Evolutionary conservation across 2,329 filamentous ascomycete species (phyloP).

Genomic region (Plectosphaerella cucumerina): DNA sequence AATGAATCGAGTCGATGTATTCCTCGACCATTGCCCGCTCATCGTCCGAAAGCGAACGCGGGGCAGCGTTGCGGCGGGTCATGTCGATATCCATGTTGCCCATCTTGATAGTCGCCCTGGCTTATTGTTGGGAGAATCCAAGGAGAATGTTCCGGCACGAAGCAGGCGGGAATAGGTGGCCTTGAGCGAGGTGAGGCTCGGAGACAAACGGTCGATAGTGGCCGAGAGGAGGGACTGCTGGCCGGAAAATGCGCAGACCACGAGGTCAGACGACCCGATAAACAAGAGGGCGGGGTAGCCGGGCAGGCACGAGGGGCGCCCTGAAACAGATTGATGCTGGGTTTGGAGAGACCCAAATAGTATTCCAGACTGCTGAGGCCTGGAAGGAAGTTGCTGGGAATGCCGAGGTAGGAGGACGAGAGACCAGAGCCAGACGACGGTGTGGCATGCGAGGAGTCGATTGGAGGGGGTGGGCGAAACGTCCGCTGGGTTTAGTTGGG

Average conservation of each 20-base stretch:
- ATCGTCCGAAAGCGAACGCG: slow-evolving; percentile 72
- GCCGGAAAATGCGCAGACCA: slow-evolving; percentile 4
- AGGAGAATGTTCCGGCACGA: too few species aligned
- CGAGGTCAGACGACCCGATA: slow-evolving; percentile 9
- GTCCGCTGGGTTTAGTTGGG: background rate
- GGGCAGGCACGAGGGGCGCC: slow-evolving; percentile 1
- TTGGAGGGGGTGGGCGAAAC: background rate
- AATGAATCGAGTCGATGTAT: slow-evolving; percentile 91
- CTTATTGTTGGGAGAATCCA: too few species aligned
- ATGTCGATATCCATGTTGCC: slow-evolving; percentile 63
- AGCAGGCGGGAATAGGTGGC: background rate
- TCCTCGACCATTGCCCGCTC: slow-evolving; percentile 86
- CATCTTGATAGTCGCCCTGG: background rate
- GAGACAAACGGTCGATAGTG: too few species aligned
- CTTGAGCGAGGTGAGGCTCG: background rate
- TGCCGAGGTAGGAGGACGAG: slow-evolving; percentile 4
- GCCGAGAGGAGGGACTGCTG: background rate
- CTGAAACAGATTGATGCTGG: background rate
- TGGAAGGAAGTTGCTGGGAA: slow-evolving; percentile 2
- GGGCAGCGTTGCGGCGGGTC: slow-evolving; percentile 79
- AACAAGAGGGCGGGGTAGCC: slow-evolving; percentile 3
- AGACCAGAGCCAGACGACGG: slow-evolving; percentile 3
- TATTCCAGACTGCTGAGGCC: slow-evolving; percentile 1
- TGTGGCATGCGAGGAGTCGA: background rate
- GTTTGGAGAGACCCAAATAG: too few species aligned